Evolutionary conservation across 257 asterid species (phyloP).

Genomic region (Cynanchum wilfordii): DNA sequence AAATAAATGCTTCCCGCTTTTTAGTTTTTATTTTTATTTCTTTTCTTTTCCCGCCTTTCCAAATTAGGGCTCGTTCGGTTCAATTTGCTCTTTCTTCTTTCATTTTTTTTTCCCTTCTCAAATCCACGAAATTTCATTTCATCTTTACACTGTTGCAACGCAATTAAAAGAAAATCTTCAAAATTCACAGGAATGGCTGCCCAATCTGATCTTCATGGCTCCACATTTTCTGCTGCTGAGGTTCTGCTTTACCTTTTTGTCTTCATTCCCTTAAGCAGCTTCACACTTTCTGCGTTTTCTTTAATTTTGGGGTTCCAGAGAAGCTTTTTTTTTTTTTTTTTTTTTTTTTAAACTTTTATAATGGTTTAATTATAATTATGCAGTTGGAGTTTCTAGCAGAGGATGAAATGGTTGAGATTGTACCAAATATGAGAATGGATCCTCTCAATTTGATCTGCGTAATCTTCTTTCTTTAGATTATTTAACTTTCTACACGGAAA

Average conservation of each 20-base stretch:
- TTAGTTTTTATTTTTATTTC: background rate
- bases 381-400: constrained; percentile 93
- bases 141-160: too few species aligned
- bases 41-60: constrained; percentile 12
- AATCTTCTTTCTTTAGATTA: constrained; percentile 5
- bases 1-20: background rate
- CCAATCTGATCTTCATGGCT: constrained; percentile 43
- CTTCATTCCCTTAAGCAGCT: background rate
- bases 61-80: constrained; percentile 15
- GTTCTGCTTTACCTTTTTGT: constrained; percentile 19
- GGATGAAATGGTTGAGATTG: constrained; percentile 77
- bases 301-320: background rate
- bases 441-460: constrained; percentile 79
- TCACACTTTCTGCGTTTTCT: background rate
- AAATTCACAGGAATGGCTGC: constrained; percentile 40
- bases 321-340: background rate
- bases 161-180: background rate
- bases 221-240: constrained; percentile 84
- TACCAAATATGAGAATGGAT: constrained; percentile 80
- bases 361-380: background rate
- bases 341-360: too few species aligned
- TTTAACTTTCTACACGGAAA: background rate
- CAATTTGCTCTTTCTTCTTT: background rate
- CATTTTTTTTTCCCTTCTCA: too few species aligned
- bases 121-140: background rate